Evolutionary conservation across 192 early-diverging fungal species (phyloP), one percentile per base, ranked within the genome.

Genomic region (Mycoemilia scoparia): DNA sequence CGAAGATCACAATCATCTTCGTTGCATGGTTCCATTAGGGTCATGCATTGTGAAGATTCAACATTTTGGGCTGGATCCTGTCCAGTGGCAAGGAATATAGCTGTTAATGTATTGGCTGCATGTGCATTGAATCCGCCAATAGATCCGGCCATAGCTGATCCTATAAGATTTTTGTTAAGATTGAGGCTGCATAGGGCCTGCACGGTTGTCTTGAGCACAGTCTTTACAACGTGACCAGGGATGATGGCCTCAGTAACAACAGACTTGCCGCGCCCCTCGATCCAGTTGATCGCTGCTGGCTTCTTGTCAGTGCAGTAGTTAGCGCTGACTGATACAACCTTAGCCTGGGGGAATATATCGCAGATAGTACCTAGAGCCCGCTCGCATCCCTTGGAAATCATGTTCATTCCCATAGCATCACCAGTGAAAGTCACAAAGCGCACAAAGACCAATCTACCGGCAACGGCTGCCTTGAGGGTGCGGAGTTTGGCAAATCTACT

Each of bases 321-420:
- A 43, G 87, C 88, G 14, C 73, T 77, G 23, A 93, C 49, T 4
- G 87, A 70, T 15, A 90, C 67, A 13, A 93, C 68, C 35, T 68
- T 58, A 72, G 84, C 82, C 24, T 70, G 67, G 7, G 69, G 67
- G 56, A 80, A 90, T 15, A 49, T 41, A 28, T 72, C 63, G 7
- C 43, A 34, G 23, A 84, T 59, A 0, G 67, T 45, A 16, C 67
- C 57, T 39, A 93, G 51, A 1, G 87, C 65, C 56, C 77, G 71
- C 62, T 93, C 89, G 39, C 80, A 83, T 19, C 86, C 85, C 53
- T 92, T 92, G 14, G 87, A 90, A 28, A 90, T 89, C 87, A 93
- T 92, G 54, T 92, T 92, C 88, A 92, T 92, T 15, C 88, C 89
- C 89, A 93, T 93, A 3, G 89, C 89, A 57, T 93, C 89, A 33